Evolutionary conservation across 352 stramenopile species (phyloP), one percentile per base, ranked within the genome.

Genomic region (Pythium aquatile): DNA sequence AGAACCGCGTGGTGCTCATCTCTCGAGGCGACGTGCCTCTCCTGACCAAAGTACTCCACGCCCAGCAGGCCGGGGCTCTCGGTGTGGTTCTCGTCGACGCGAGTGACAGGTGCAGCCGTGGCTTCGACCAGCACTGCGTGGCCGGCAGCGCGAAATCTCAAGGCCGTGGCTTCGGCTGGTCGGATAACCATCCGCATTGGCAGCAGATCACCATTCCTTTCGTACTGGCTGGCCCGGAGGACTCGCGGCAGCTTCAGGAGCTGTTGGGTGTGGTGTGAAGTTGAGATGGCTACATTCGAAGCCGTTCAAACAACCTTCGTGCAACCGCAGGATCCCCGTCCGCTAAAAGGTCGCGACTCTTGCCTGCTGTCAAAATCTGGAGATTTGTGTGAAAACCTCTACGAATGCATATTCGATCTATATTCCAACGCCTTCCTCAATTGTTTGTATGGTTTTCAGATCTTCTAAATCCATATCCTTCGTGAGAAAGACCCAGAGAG

Each of bases 111-210:
- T 94, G 85, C 42, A 44, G 17, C 1, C 68, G 70, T 8, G 66
- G 61, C 26, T 94, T 94, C 62, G 83, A 93, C 66, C 77, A 91
- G 59, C 70, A 63, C 44, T 94, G 85, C 61, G 81, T 91, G 30
- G 76, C 83, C 5, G 85, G 85, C 1, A 75, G 76, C 14, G 73
- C 81, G 51, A 75, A 78, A 39, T 61, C 32, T 16, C 61, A 73
- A 7, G 72, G 76, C 47, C 76, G 91, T 58, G 85, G 85, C 24
- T 91, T 94, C 56, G 82, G 75, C 2, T 65, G 66, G 8, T 68
- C 68, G 32, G 85, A 93, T 16, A 70, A 65, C 13, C 82, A 90
- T 48, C 44, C 55, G n/a, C 56, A 88, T 1, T 93, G 83, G 85
- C 29, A 53, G 24, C 48, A 69, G 16, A 73, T 82, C n/a, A 73